phyloP scores from a whole-genome alignment of 2,329 filamentous ascomycete species.

The Balansia obtecta region DNA sequence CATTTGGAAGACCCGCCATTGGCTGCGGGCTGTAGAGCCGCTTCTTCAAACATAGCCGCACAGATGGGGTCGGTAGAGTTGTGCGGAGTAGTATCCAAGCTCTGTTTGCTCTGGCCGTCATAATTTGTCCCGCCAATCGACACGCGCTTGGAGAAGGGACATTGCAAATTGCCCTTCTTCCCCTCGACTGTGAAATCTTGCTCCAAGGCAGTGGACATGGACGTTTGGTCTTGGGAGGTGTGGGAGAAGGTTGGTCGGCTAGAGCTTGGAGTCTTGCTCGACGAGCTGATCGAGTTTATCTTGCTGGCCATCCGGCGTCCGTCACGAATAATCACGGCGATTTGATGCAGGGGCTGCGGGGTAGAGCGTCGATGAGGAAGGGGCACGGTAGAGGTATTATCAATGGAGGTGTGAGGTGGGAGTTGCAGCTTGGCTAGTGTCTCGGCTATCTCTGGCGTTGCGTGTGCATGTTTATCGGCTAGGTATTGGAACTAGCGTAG shows the following conservation, averaged over 20 bases:
- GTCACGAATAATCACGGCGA: slow-evolving; percentile 52
- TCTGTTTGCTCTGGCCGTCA: slow-evolving; percentile 10
- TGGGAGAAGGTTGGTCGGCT: slow-evolving; percentile 35
- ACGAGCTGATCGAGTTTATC: slow-evolving; percentile 34
- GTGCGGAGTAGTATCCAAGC: slow-evolving; percentile 31
- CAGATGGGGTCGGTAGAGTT: slow-evolving; percentile 48
- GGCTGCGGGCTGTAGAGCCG: slow-evolving; percentile 36
- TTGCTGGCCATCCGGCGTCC: slow-evolving; percentile 46
- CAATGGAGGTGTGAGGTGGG: slow-evolving; percentile 38
- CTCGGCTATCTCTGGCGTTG: slow-evolving; percentile 52
- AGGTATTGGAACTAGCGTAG: slow-evolving; percentile 46
- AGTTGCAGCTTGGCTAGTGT: slow-evolving; percentile 55
- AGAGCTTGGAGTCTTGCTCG: slow-evolving; percentile 38
- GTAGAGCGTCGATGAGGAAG: slow-evolving; percentile 38
- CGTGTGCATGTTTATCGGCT: slow-evolving; percentile 55
- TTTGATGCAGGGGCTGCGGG: slow-evolving; percentile 34
- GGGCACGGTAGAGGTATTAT: slow-evolving; percentile 39
- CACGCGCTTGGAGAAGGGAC: slow-evolving; percentile 55
- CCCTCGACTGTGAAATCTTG: slow-evolving; percentile 85
- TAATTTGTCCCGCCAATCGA: slow-evolving; percentile 20
- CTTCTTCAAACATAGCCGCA: slow-evolving; percentile 50
- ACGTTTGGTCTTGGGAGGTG: slow-evolving; percentile 35
- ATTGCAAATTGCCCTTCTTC: slow-evolving; percentile 65
- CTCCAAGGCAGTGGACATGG: slow-evolving; percentile 58
- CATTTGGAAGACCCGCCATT: slow-evolving; percentile 52